These are phyloP conservation scores for Mortierella sp. DNA, from an alignment of 371 early-diverging fungal genomes.

Conservation along the genomic window DNA sequence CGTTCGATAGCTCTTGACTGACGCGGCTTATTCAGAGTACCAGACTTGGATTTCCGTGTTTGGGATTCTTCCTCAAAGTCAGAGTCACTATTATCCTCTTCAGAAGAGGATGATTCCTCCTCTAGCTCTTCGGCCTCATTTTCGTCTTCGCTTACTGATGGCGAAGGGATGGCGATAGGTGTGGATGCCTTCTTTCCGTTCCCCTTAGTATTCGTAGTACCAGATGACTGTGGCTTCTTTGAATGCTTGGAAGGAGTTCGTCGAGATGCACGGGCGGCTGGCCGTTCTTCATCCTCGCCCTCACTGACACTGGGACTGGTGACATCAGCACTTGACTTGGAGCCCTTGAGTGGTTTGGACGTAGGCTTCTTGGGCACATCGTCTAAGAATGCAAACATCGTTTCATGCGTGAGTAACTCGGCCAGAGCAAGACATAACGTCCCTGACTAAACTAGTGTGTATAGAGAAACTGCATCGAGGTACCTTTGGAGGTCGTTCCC, in stretches of 20 bases:
- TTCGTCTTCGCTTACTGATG: constrained; percentile 4
- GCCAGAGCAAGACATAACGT: no score
- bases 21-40: constrained; percentile 7
- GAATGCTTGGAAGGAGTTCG: no score
- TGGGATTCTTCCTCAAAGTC: constrained; percentile 35
- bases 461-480: no score
- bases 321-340: constrained; percentile 7
- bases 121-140: constrained; percentile 1
- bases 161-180: no score
- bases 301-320: no score
- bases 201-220: no score
- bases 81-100: constrained; percentile 22
- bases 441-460: no score
- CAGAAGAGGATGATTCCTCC: constrained; percentile 8
- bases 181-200: no score
- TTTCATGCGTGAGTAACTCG: no score
- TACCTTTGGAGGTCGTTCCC: constrained; percentile 7
- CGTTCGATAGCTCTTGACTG: not conserved
- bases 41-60: constrained; percentile 10
- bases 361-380: no score
- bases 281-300: constrained; percentile 20
- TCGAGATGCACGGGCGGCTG: no score
- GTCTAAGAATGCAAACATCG: no score
- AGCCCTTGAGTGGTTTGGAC: not conserved
- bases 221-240: not conserved